These are phyloP conservation scores for Aegilops longissima DNA, from an alignment of 176 grass and related monocot genomes.

Conservation along the genomic window DNA sequence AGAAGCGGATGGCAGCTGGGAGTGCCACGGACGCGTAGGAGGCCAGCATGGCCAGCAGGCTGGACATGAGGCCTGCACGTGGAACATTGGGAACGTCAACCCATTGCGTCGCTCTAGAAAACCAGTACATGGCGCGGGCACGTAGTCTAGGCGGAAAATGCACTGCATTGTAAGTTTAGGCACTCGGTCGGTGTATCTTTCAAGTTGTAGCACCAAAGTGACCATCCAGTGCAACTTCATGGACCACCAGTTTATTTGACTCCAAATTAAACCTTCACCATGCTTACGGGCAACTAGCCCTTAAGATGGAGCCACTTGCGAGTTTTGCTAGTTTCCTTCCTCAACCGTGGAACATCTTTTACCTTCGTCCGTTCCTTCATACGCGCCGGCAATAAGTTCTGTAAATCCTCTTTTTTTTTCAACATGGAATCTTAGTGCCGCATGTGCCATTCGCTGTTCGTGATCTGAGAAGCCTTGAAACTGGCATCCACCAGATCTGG, in stretches of 20 bases:
- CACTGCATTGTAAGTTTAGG: not conserved
- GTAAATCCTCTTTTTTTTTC: not conserved
- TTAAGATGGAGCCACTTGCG: not conserved
- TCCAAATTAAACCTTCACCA: not conserved
- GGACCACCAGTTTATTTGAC: too few species aligned
- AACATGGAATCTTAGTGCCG: too few species aligned
- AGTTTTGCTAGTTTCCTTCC: not conserved
- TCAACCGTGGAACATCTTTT: not conserved
- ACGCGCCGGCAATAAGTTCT: not conserved
- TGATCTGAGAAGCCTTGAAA: not conserved
- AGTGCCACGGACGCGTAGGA: conserved; percentile 58
- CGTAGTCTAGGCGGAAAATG: too few species aligned
- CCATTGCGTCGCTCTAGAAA: conserved; percentile 53
- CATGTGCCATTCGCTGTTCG: too few species aligned
- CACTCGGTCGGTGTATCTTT: not conserved
- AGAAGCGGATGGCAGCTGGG: conserved; percentile 63
- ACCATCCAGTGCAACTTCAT: too few species aligned
- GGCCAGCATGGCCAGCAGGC: conserved; percentile 59
- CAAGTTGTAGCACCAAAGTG: too few species aligned
- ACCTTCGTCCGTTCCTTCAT: not conserved
- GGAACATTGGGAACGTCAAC: conserved; percentile 77
- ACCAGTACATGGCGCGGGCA: conserved; percentile 64
- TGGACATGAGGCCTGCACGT: conserved; percentile 46
- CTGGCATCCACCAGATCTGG: not conserved
- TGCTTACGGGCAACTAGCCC: too few species aligned